Percentiles rank a stretch among this genome's conserved stretches.
phyloP scores from a whole-genome alignment of 805 yeast species.

The Wickerhamia fluorescens region DNA sequence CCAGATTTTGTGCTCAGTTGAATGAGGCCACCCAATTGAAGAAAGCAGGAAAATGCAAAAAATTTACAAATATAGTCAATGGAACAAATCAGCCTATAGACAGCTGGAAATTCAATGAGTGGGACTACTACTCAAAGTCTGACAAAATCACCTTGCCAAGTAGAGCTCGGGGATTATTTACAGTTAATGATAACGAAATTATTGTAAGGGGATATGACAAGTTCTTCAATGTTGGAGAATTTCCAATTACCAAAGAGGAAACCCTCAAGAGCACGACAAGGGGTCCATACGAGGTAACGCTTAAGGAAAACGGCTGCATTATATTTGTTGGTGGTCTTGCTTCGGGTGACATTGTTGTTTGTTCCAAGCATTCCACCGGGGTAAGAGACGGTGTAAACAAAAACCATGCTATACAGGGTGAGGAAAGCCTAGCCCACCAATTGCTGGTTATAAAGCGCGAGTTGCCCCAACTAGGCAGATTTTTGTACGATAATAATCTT shows the following conservation, averaged over 20 bases:
- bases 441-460: slow-evolving; percentile 35
- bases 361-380: slow-evolving; percentile 90
- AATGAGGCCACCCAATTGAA: slow-evolving; percentile 10
- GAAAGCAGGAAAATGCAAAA: slow-evolving; percentile 16
- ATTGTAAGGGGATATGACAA: slow-evolving; percentile 89
- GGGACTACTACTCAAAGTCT: slow-evolving; percentile 61
- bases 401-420: slow-evolving; percentile 76
- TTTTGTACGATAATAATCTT: slow-evolving; percentile 41
- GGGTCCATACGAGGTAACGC: slow-evolving; percentile 78
- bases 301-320: slow-evolving; percentile 93
- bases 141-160: slow-evolving; percentile 50
- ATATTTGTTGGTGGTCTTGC: slow-evolving; percentile 70
- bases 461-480: slow-evolving; percentile 46
- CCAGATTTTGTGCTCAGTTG: slow-evolving; percentile 13
- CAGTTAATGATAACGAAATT: slow-evolving; percentile 37
- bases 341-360: slow-evolving; percentile 74
- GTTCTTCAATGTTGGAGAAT: slow-evolving; percentile 79
- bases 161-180: slow-evolving; percentile 81
- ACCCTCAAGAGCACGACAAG: slow-evolving; percentile 36
- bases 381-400: slow-evolving; percentile 41
- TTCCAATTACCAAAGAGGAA: slow-evolving; percentile 42
- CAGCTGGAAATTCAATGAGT: slow-evolving; percentile 82
- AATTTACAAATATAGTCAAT: slow-evolving; percentile 8
- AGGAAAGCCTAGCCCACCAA: slow-evolving; percentile 48
- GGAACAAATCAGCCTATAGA: slow-evolving; percentile 7